Percentiles rank a stretch among this genome's conserved stretches.
Evolutionary conservation across 345 rosid genomes (phyloP).

Genomic region (Gossypium longicalyx): DNA sequence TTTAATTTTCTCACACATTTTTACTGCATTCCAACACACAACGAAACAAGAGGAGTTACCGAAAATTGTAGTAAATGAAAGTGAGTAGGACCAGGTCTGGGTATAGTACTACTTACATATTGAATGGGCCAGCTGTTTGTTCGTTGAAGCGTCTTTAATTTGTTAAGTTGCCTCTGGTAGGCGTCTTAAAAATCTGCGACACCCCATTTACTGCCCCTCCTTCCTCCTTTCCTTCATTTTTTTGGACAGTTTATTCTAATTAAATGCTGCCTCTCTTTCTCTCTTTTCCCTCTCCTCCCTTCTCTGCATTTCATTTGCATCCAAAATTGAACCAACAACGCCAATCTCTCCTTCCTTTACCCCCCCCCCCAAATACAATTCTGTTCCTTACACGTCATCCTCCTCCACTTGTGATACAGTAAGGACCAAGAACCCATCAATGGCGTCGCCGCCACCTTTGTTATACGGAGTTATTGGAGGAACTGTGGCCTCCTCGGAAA

Average conservation of each 20-base stretch:
- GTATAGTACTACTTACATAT: background rate
- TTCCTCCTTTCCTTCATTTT: background rate
- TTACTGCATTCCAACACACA: too few species aligned
- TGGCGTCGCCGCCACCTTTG: constrained; percentile 13
- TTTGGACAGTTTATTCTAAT: background rate
- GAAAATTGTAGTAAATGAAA: background rate
- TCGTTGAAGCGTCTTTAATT: background rate
- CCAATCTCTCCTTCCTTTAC: background rate
- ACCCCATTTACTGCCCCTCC: constrained; percentile 15
- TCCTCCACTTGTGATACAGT: too few species aligned
- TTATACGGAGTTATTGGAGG: constrained; percentile 19
- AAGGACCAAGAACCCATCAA: background rate
- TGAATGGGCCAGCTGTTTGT: background rate
- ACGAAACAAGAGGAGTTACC: too few species aligned
- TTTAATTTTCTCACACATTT: too few species aligned
- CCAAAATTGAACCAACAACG: constrained; percentile 1
- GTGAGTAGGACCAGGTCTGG: background rate
- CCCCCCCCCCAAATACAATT: background rate
- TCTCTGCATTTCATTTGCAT: background rate
- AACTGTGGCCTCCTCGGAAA: constrained; percentile 11
- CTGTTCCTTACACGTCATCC: background rate
- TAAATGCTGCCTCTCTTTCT: constrained; percentile 11
- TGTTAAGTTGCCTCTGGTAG: background rate
- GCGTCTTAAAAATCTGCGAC: background rate
- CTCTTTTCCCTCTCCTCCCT: background rate